Evolutionary conservation across 371 early-diverging fungal genomes (phyloP), one percentile per base, ranked within the genome.

Genomic region (Massospora cicadina): DNA sequence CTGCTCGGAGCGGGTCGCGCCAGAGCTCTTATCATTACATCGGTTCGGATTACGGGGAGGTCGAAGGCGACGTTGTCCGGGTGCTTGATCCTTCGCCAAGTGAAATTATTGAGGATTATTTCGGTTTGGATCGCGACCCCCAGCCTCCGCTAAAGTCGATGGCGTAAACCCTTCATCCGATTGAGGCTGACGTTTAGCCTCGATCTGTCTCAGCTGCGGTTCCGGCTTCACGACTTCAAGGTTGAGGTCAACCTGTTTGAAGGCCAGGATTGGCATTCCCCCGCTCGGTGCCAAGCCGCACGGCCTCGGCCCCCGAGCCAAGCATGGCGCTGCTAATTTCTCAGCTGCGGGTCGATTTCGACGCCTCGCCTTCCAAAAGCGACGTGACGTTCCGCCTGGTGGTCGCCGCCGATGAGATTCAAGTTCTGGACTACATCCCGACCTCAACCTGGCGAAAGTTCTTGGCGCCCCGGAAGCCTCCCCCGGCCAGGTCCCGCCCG

Each of bases 391-490:
- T 79, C 7, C 76, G 79, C 27, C 66, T 84, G 3, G 67, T 72
- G 1, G 33, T 88, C 0, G 60, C 66, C 12, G 73, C 90, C 1
- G 72, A 75, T 24, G 85, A 89, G 55, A 66, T 89, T 24, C 90
- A 90, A 62, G 79, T 91, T 21, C 76, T 87, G 59, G 93, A 92
- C 65, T 81, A 88, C 67, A 72, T 92, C 24, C 74, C 77, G 66
- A 82, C 86, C 0, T 88, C 88, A 0, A 69, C 72, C 3, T 92
- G 89, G 88, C 74, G 82, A 32, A 90, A 88, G 73, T 82, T 87
- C 60, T 64, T 90, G 59, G 78, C 87, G 0, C 79, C 79, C 54
- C 77, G 84, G 78, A 71, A 83, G 13, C 77, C 81, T 0, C 82
- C 81, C 54, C 71, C 56, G 71, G 74, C 28, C 67, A 72, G 24